phyloP scores from a whole-genome alignment of 306 rosid species.

The Hippophae rhamnoides region DNA sequence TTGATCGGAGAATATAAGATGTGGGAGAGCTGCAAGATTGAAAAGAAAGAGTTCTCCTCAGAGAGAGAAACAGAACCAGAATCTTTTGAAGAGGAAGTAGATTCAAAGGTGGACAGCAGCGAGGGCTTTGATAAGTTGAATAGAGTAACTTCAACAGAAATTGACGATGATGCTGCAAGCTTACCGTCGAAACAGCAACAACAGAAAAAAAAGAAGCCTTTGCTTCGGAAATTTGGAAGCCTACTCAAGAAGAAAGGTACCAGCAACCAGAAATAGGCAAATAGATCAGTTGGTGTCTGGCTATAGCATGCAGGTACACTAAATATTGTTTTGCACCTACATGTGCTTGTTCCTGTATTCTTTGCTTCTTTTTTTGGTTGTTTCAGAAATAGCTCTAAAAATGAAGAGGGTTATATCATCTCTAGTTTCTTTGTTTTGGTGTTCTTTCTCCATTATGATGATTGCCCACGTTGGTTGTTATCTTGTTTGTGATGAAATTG shows the following conservation, averaged over 20 bases:
- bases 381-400: conserved; percentile 46
- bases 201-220: conserved; percentile 82
- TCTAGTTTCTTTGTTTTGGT: conserved; percentile 14
- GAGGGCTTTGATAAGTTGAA: conserved; percentile 62
- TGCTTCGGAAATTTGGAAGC: conserved; percentile 81
- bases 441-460: neutral
- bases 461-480: conserved; percentile 10
- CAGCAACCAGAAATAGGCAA: conserved; percentile 61
- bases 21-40: conserved; percentile 97
- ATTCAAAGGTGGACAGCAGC: conserved; percentile 42
- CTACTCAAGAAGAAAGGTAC: conserved; percentile 80
- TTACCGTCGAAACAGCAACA: conserved; percentile 66
- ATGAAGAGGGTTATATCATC: conserved; percentile 56
- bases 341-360: conserved; percentile 41
- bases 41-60: conserved; percentile 88
- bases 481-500: conserved; percentile 27
- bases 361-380: conserved; percentile 12
- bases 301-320: conserved; percentile 33
- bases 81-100: conserved; percentile 60
- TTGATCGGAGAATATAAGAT: conserved; percentile 54
- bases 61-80: conserved; percentile 67
- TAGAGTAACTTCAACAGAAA: conserved; percentile 41
- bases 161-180: conserved; percentile 31
- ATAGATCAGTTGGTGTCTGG: conserved; percentile 7
- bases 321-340: conserved; percentile 14